These are phyloP conservation scores for Penicillium sp. DNA, from an alignment of 2,329 filamentous ascomycete genomes.

Conservation along the genomic window DNA sequence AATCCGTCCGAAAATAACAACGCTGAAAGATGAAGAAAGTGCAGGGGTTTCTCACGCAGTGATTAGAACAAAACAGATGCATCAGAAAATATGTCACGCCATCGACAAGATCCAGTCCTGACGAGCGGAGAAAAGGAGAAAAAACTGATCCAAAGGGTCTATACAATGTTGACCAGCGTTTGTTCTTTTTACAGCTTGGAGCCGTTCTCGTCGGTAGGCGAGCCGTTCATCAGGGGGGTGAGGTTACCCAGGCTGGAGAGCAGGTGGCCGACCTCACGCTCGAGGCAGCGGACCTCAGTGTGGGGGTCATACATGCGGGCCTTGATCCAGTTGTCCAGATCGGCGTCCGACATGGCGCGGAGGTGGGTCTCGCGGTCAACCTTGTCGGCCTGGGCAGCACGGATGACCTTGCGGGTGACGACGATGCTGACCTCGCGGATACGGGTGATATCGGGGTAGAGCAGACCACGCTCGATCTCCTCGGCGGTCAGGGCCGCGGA, in stretches of 20 bases:
- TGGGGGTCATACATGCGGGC: conserved; percentile 55
- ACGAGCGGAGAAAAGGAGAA: not conserved
- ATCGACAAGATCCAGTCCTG: conserved; percentile 2
- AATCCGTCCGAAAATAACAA: not conserved
- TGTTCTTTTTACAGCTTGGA: conserved; percentile 39
- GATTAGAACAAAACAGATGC: not conserved
- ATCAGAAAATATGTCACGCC: not conserved
- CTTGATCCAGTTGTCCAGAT: conserved; percentile 54
- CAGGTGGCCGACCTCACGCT: conserved; percentile 51
- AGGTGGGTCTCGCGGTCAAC: conserved; percentile 60
- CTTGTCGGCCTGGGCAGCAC: conserved; percentile 80
- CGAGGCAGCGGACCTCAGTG: conserved; percentile 50
- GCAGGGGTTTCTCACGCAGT: not conserved
- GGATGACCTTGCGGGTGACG: conserved; percentile 91
- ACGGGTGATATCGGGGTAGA: conserved; percentile 89
- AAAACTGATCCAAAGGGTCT: not conserved
- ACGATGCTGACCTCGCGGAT: conserved; percentile 87
- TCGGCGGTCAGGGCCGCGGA: conserved; percentile 77
- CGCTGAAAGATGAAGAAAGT: conserved; percentile 4
- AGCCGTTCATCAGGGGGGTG: conserved; percentile 28
- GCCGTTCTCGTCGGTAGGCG: conserved; percentile 34
- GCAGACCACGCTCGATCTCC: conserved; percentile 79
- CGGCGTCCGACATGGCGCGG: conserved; percentile 46
- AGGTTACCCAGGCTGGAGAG: conserved; percentile 40
- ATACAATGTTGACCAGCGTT: too few species aligned